phyloP scores from a whole-genome alignment of 352 stramenopile genomes.

The Phytophthora pinifolia region DNA sequence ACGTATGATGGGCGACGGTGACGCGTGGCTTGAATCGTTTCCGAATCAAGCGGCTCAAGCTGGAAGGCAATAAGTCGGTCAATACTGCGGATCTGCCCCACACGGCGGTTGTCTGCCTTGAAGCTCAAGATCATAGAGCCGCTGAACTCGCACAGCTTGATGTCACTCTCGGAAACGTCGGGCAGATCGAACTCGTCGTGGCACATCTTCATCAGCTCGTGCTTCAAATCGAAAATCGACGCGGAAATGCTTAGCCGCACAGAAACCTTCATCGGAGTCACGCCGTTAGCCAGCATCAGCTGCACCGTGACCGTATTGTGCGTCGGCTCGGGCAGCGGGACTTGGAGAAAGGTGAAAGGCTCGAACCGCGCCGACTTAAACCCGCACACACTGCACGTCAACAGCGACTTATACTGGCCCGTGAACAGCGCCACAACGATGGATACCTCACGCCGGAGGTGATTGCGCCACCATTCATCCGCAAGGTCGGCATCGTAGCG shows the following conservation, averaged over 20 bases:
- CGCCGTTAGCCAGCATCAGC: constrained; percentile 70
- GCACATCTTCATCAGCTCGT: constrained; percentile 81
- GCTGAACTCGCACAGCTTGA: constrained; percentile 87
- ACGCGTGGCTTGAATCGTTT: constrained; percentile 69
- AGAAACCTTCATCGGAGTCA: constrained; percentile 80
- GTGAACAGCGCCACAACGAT: constrained; percentile 99
- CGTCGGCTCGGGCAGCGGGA: constrained; percentile 86
- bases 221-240: constrained; percentile 87
- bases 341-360: constrained; percentile 90
- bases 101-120: constrained; percentile 82
- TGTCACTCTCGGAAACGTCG: constrained; percentile 66
- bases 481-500: constrained; percentile 97
- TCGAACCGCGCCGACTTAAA: constrained; percentile 95
- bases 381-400: constrained; percentile 95
- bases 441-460: constrained; percentile 97
- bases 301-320: constrained; percentile 83
- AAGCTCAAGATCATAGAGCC: constrained; percentile 88
- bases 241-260: constrained; percentile 79
- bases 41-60: constrained; percentile 67
- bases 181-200: constrained; percentile 69
- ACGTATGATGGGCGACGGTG: constrained; percentile 79
- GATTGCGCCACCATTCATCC: constrained; percentile 99
- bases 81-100: constrained; percentile 87
- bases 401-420: constrained; percentile 98
- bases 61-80: constrained; percentile 87